phyloP scores from a whole-genome alignment of 2,329 filamentous ascomycete genomes.

The Emergomyces pasteurianus region DNA sequence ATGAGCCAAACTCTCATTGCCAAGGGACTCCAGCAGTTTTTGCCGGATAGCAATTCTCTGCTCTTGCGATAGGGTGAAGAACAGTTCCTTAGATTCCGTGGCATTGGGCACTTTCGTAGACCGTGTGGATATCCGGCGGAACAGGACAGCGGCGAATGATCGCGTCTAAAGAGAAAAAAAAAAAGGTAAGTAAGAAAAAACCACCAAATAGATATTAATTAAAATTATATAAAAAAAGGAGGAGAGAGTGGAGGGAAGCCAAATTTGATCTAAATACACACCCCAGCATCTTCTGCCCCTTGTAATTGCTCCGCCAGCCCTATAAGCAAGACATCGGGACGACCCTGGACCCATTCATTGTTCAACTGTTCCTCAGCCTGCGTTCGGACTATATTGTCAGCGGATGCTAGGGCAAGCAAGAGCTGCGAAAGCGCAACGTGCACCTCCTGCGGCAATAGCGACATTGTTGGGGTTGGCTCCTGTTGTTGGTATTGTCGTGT shows the following conservation, averaged over 20 bases:
- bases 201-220: too few relatives aligned
- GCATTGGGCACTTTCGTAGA: slow-evolving; percentile 60
- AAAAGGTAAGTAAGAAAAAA: slow-evolving; percentile 4
- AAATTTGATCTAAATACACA: slow-evolving; percentile 42
- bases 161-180: slow-evolving; percentile 49
- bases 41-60: slow-evolving; percentile 68
- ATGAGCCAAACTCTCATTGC: slow-evolving; percentile 56
- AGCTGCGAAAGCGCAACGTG: slow-evolving; percentile 76
- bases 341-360: slow-evolving; percentile 72
- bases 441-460: slow-evolving; percentile 71
- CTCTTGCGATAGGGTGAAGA: slow-evolving; percentile 63
- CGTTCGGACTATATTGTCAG: slow-evolving; percentile 75
- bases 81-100: slow-evolving; percentile 65
- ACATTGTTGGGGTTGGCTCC: slow-evolving; percentile 53
- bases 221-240: background rate
- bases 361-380: slow-evolving; percentile 84
- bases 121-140: slow-evolving; percentile 85
- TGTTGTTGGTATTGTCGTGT: background rate
- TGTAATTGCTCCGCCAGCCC: slow-evolving; percentile 87
- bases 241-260: too few relatives aligned
- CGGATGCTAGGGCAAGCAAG: slow-evolving; percentile 73
- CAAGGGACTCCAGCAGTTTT: slow-evolving; percentile 69
- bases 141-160: slow-evolving; percentile 86
- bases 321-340: slow-evolving; percentile 83
- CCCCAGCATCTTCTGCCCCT: slow-evolving; percentile 58